A percentile compares a stretch with the other conserved stretches of the same genome.
phyloP scores from a whole-genome alignment of 2,329 filamentous ascomycete genomes.

The Lachnellula subtilissima region DNA sequence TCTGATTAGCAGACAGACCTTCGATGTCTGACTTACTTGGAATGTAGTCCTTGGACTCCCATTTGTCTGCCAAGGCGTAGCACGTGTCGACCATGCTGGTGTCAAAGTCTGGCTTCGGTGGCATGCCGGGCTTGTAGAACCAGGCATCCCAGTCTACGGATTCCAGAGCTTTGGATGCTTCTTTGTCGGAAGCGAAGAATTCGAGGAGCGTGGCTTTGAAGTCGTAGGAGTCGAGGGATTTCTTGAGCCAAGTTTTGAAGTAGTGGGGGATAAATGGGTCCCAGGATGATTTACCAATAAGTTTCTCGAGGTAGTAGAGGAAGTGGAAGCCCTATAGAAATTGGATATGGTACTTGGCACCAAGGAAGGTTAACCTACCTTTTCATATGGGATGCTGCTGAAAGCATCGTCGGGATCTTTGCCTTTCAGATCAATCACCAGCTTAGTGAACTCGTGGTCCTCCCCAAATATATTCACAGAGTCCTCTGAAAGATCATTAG shows the following conservation, averaged over 20 bases:
- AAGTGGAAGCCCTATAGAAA: constrained; percentile 70
- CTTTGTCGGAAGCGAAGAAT: constrained; percentile 72
- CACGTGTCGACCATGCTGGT: constrained; percentile 81
- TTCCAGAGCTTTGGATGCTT: constrained; percentile 57
- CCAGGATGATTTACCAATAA: constrained; percentile 81
- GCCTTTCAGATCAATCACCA: constrained; percentile 80
- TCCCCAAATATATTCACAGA: constrained; percentile 72
- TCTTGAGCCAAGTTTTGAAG: constrained; percentile 77
- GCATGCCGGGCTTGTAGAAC: constrained; percentile 84
- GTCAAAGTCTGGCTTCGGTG: constrained; percentile 87
- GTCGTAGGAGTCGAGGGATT: constrained; percentile 88
- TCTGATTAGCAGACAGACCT: constrained; percentile 78
- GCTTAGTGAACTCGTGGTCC: constrained; percentile 88
- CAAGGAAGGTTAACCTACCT: constrained; percentile 36
- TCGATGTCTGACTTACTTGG: constrained; percentile 66
- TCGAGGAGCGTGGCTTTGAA: constrained; percentile 85
- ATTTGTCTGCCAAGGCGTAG: constrained; percentile 76
- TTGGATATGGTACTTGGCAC: neutral
- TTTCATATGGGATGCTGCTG: constrained; percentile 88
- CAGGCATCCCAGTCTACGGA: constrained; percentile 84
- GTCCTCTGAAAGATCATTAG: constrained; percentile 49
- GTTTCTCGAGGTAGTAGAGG: constrained; percentile 81
- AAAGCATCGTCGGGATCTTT: constrained; percentile 96
- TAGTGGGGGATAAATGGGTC: constrained; percentile 96
- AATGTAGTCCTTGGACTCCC: constrained; percentile 62